Evolutionary conservation across 225 moss, liverwort and hornwort species (phyloP).

Genomic region (Sphagnum contortum): DNA sequence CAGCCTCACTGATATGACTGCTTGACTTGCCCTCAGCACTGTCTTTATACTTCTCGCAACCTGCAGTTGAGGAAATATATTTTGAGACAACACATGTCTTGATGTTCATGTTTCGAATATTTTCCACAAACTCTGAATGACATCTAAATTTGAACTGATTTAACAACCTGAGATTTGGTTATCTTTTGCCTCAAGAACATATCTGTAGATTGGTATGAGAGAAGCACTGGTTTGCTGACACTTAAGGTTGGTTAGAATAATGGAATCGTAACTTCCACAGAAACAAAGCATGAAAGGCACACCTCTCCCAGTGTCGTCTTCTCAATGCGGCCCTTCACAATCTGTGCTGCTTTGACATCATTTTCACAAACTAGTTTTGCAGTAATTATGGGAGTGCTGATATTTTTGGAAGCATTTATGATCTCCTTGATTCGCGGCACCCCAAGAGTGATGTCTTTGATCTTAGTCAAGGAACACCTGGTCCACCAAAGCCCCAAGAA

Average conservation of each 20-base stretch:
- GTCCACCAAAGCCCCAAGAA: too few species aligned
- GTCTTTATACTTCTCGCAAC: conserved; percentile 90
- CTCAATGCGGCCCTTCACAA: conserved; percentile 95
- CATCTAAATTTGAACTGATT: too few species aligned
- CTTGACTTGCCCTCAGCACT: conserved; percentile 66
- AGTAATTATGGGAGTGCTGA: conserved; percentile 96
- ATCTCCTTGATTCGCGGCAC: conserved; percentile 99
- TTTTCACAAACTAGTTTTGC: conserved; percentile 81
- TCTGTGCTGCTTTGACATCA: conserved; percentile 89
- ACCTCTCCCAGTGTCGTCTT: conserved; percentile 96
- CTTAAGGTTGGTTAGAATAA: too few species aligned
- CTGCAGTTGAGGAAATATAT: conserved; percentile 18
- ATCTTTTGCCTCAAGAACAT: too few species aligned
- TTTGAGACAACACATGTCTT: too few species aligned
- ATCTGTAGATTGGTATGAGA: too few species aligned
- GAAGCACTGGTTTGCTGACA: too few species aligned
- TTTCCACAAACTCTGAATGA: too few species aligned
- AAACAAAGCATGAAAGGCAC: neutral
- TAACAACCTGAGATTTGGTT: too few species aligned
- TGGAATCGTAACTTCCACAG: too few species aligned
- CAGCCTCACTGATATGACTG: conserved; percentile 71
- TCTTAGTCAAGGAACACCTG: conserved; percentile 16
- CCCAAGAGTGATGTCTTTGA: conserved; percentile 89
- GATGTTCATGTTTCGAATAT: too few species aligned
- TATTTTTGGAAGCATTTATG: conserved; percentile 98